These are phyloP conservation scores for Monilinia laxa DNA, from an alignment of 2,329 filamentous ascomycete genomes.

Conservation along the genomic window DNA sequence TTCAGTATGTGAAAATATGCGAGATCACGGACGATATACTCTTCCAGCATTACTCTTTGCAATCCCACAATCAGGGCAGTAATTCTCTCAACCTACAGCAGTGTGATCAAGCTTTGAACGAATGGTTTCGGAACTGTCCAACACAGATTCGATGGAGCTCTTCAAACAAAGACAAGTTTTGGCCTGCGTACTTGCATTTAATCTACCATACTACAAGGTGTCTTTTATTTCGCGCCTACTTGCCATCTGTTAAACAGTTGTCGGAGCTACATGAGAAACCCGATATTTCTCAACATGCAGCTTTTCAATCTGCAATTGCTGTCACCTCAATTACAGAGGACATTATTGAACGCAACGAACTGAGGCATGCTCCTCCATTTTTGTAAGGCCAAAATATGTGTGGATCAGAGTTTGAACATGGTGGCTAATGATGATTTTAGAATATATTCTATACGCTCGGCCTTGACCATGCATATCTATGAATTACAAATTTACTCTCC, in stretches of 20 bases:
- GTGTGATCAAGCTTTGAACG: slow-evolving; percentile 93
- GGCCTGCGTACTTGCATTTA: slow-evolving; percentile 86
- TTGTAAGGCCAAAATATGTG: background rate
- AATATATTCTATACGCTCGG: slow-evolving; percentile 93
- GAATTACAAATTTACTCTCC: slow-evolving; percentile 92
- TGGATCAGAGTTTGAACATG: background rate
- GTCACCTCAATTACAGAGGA: slow-evolving; percentile 95
- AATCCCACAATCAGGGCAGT: slow-evolving; percentile 79
- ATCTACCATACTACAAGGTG: slow-evolving; percentile 97
- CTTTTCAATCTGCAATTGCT: slow-evolving; percentile 93
- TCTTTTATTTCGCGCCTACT: slow-evolving; percentile 89
- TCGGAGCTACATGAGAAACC: slow-evolving; percentile 68
- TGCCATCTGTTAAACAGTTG: slow-evolving; percentile 74
- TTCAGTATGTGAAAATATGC: slow-evolving; percentile 48
- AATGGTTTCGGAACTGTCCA: slow-evolving; percentile 95
- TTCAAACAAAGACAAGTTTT: slow-evolving; percentile 79
- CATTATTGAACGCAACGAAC: slow-evolving; percentile 73
- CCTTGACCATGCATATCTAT: slow-evolving; percentile 97
- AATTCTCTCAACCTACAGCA: slow-evolving; percentile 94
- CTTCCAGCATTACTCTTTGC: slow-evolving; percentile 94
- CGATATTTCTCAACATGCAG: slow-evolving; percentile 91
- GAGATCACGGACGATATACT: slow-evolving; percentile 97
- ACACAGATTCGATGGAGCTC: slow-evolving; percentile 93
- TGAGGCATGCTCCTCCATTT: slow-evolving; percentile 88
- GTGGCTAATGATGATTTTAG: slow-evolving; percentile 57